These are phyloP conservation scores for Trichoderma breve DNA, from an alignment of 2,329 filamentous ascomycete genomes.

Conservation along the genomic window DNA sequence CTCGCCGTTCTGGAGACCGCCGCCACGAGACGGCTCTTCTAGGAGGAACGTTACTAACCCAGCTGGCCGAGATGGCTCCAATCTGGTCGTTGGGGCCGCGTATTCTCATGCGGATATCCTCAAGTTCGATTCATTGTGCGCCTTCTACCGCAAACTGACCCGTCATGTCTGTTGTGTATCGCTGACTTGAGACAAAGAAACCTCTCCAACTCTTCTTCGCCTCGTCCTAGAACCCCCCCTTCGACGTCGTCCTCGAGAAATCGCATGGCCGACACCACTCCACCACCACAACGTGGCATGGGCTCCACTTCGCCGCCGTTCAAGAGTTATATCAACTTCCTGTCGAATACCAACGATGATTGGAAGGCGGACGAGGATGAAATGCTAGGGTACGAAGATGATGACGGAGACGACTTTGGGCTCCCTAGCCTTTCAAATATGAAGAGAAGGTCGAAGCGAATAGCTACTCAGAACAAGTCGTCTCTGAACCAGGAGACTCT, in stretches of 20 bases:
- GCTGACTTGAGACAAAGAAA: slow-evolving; percentile 44
- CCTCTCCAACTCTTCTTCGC: slow-evolving; percentile 57
- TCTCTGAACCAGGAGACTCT: slow-evolving; percentile 30
- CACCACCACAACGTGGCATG: slow-evolving; percentile 55
- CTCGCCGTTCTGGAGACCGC: slow-evolving; percentile 80
- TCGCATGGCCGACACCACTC: slow-evolving; percentile 51
- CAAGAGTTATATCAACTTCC: slow-evolving; percentile 75
- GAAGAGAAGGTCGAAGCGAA: slow-evolving; percentile 66
- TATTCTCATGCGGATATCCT: slow-evolving; percentile 96
- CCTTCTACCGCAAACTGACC: slow-evolving; percentile 13
- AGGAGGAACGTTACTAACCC: slow-evolving; percentile 47
- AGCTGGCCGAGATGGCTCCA: slow-evolving; percentile 53
- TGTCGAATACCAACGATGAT: slow-evolving; percentile 77
- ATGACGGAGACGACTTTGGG: slow-evolving; percentile 93
- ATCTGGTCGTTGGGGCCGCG: slow-evolving; percentile 83
- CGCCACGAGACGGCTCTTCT: slow-evolving; percentile 51
- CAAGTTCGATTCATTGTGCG: slow-evolving; percentile 78
- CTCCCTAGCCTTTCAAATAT: slow-evolving; percentile 89
- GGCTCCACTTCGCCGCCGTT: slow-evolving; percentile 62
- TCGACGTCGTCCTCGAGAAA: slow-evolving; percentile 55
- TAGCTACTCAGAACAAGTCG: slow-evolving; percentile 43
- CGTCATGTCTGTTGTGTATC: neutral
- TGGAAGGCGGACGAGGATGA: slow-evolving; percentile 78
- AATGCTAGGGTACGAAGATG: slow-evolving; percentile 76
- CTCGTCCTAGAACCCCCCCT: slow-evolving; percentile 74